These are phyloP conservation scores for Ceratorhiza oryzae-sativae DNA, from an alignment of 1,284 basidiomycete genomes.

Conservation along the genomic window DNA sequence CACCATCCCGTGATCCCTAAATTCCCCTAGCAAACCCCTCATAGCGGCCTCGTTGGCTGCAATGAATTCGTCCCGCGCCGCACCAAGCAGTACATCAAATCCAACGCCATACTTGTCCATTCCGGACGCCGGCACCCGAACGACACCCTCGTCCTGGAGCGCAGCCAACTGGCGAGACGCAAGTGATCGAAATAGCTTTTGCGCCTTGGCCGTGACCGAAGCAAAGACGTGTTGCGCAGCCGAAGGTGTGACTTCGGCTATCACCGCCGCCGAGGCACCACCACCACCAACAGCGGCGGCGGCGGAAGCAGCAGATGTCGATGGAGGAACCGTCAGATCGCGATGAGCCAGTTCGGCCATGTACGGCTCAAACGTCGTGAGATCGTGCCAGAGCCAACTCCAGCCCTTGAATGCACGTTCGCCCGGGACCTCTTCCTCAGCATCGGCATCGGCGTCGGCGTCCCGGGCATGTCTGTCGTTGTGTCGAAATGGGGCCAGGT, in stretches of 20 bases:
- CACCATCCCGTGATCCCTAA: constrained; percentile 86
- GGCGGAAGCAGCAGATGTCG: constrained; percentile 52
- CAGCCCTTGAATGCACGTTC: constrained; percentile 62
- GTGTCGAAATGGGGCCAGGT: constrained; percentile 8
- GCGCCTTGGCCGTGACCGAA: constrained; percentile 85
- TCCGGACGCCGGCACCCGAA: constrained; percentile 48
- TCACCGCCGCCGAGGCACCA: constrained; percentile 47
- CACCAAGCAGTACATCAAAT: constrained; percentile 69
- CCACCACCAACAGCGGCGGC: constrained; percentile 54
- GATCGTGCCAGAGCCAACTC: constrained; percentile 85
- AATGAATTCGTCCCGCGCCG: constrained; percentile 79
- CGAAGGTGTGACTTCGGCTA: constrained; percentile 71
- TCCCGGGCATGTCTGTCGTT: not conserved
- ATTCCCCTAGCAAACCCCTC: constrained; percentile 83
- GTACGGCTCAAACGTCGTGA: constrained; percentile 83
- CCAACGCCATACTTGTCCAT: constrained; percentile 60
- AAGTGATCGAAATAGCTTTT: constrained; percentile 76
- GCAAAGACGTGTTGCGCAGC: constrained; percentile 84
- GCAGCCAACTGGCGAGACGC: constrained; percentile 68
- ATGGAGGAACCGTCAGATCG: constrained; percentile 64
- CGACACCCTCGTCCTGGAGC: constrained; percentile 52
- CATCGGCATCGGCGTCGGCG: constrained; percentile 29
- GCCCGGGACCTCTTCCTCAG: constrained; percentile 43
- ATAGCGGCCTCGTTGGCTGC: constrained; percentile 86
- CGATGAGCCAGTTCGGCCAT: constrained; percentile 75